These are phyloP conservation scores for Aspergillus sp. DNA, from an alignment of 2,329 filamentous ascomycete genomes.

Conservation along the genomic window DNA sequence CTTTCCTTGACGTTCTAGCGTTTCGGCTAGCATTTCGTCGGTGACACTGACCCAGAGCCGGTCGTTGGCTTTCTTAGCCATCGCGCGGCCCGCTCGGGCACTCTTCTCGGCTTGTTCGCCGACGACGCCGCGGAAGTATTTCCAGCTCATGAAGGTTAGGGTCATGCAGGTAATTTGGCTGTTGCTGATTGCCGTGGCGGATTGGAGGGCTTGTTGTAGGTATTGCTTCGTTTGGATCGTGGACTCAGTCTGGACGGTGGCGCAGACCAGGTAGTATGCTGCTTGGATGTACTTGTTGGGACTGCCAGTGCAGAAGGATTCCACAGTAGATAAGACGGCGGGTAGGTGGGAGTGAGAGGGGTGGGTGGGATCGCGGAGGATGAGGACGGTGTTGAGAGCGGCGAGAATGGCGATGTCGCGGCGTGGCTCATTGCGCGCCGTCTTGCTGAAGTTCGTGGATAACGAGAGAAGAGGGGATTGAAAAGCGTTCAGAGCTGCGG, in stretches of 20 bases:
- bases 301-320: slow-evolving; percentile 68
- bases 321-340: slow-evolving; percentile 65
- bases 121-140: slow-evolving; percentile 79
- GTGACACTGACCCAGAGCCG: slow-evolving; percentile 78
- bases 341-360: slow-evolving; percentile 61
- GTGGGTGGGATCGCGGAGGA: slow-evolving; percentile 65
- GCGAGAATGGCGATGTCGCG: slow-evolving; percentile 66
- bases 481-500: slow-evolving; percentile 69
- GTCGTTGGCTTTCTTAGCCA: slow-evolving; percentile 70
- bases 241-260: slow-evolving; percentile 66
- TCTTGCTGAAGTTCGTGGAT: slow-evolving; percentile 40
- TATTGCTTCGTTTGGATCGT: slow-evolving; percentile 78
- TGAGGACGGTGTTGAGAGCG: slow-evolving; percentile 68
- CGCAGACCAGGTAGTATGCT: slow-evolving; percentile 74
- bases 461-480: slow-evolving; percentile 62
- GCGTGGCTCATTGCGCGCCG: slow-evolving; percentile 52
- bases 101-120: slow-evolving; percentile 79
- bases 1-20: slow-evolving; percentile 72
- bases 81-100: slow-evolving; percentile 67
- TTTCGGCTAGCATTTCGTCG: slow-evolving; percentile 74
- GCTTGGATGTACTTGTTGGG: slow-evolving; percentile 74
- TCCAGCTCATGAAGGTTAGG: slow-evolving; percentile 79
- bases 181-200: slow-evolving; percentile 70
- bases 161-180: slow-evolving; percentile 79
- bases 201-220: slow-evolving; percentile 71